Conservation (phyloP, 116 monocot genomes). For the Cymodocea nodosa region DNA sequence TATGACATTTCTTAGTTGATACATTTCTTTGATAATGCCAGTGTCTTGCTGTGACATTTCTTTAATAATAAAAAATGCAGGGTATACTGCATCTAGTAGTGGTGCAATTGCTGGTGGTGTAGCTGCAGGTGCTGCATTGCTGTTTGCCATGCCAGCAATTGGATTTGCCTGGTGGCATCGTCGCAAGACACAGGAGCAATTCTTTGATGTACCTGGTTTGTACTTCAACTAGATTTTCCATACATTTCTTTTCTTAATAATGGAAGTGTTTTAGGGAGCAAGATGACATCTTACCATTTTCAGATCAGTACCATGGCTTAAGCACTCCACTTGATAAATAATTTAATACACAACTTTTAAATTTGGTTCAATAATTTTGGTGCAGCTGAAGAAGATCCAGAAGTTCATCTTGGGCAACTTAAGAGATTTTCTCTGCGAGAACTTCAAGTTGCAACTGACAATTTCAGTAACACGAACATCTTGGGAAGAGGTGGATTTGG, state of each 20-base stretch:
- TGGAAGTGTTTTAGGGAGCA: not conserved
- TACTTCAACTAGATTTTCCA: not conserved
- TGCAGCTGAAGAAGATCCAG: slow-evolving; percentile 82
- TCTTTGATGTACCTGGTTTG: slow-evolving; percentile 13
- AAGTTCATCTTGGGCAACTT: slow-evolving; percentile 82
- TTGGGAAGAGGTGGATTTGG: slow-evolving; percentile 85
- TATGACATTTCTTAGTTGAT: too few relatives aligned
- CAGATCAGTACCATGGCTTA: too few relatives aligned
- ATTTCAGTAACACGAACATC: slow-evolving; percentile 66
- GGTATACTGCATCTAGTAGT: slow-evolving; percentile 23
- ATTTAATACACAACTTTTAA: not conserved
- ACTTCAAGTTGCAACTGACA: slow-evolving; percentile 82
- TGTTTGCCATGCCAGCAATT: slow-evolving; percentile 81
- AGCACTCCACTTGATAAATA: too few relatives aligned
- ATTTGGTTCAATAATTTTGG: not conserved
- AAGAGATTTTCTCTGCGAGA: slow-evolving; percentile 80
- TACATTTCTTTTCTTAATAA: not conserved
- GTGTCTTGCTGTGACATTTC: too few relatives aligned
- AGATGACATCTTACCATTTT: not conserved
- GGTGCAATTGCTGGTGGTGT: slow-evolving; percentile 85
- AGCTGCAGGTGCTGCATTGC: slow-evolving; percentile 75
- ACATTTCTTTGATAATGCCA: too few relatives aligned
- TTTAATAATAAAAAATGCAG: not conserved
- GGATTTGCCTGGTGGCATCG: slow-evolving; percentile 82
- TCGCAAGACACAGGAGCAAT: slow-evolving; percentile 22